Percentiles rank a stretch among this genome's conserved stretches.
Evolutionary conservation across 768 basidiomycete species (phyloP).

Genomic region (Boletus speciosus): DNA sequence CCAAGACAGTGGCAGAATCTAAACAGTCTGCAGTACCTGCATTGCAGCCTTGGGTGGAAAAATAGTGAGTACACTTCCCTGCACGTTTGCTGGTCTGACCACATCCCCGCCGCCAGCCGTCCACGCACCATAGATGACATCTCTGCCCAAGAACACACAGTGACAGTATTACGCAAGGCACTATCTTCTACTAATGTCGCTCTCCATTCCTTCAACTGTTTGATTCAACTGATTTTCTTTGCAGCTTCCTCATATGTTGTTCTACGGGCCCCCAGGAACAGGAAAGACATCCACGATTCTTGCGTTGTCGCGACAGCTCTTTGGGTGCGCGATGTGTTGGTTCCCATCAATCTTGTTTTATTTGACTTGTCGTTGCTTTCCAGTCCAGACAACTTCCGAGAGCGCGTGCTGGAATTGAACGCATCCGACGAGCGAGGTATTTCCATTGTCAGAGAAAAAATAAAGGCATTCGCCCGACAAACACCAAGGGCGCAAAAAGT

Average conservation of each 20-base stretch:
- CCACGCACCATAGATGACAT: slow-evolving; percentile 98
- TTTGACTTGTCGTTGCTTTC: background rate
- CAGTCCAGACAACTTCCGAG: slow-evolving; percentile 92
- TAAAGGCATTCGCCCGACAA: slow-evolving; percentile 96
- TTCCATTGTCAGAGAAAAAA: slow-evolving; percentile 93
- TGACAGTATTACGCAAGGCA: slow-evolving; percentile 87
- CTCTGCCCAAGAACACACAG: slow-evolving; percentile 94
- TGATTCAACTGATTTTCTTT: slow-evolving; percentile 10
- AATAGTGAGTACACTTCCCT: slow-evolving; percentile 68
- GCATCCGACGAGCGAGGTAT: slow-evolving; percentile 99
- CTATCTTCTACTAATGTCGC: slow-evolving; percentile 86
- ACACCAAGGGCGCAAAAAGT: slow-evolving; percentile 76
- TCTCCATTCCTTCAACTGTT: background rate
- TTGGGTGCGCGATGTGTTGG: slow-evolving; percentile 60
- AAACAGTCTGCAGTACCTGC: slow-evolving; percentile 52
- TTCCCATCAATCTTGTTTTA: background rate
- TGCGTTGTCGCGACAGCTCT: slow-evolving; percentile 88
- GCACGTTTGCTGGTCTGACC: background rate
- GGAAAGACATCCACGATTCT: slow-evolving; percentile 99
- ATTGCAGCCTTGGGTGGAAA: slow-evolving; percentile 96
- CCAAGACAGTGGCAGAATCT: slow-evolving; percentile 36
- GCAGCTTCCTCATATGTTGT: slow-evolving; percentile 98
- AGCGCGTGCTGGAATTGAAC: slow-evolving; percentile 93
- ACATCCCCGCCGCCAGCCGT: slow-evolving; percentile 50
- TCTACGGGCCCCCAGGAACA: slow-evolving; percentile 98